Evolutionary conservation across 352 stramenopile species (phyloP), one percentile per base, ranked within the genome.

Genomic region (Globisporangium lucens): DNA sequence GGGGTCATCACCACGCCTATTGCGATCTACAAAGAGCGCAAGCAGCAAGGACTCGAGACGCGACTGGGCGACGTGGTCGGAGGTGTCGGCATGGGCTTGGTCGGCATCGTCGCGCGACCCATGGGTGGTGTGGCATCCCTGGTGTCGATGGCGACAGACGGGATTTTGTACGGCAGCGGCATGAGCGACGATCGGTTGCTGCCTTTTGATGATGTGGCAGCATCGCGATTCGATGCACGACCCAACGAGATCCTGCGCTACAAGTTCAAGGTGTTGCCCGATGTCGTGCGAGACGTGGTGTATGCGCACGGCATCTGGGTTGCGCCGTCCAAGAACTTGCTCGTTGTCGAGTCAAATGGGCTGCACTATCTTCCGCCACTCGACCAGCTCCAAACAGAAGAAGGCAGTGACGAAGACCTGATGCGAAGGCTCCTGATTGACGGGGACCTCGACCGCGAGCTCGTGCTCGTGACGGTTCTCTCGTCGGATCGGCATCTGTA

Each of bases 1-100:
- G 87, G 87, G 17, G 78, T 95, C 8, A 82, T 95, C 56, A 89
- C 80, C 13, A 95, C 85, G 7, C 87, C 87, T 4, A 79, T 95
- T 8, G 82, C 85, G 24, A 70, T 95, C 22, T 93, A 89, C 65
- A 84, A 85, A 53, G 82, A 94, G 58, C 82, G 84, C 22, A 73
- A 80, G 29, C 65, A 85, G 47, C 83, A 89, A 68, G 86, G 86
- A 27, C 68, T 89, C 3, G 74, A 83, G 20, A 78, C 78, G 22
- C 82, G 84, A 15, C 66, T 95, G 61, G 71, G 81, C 51, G 89
- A 86, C 38, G 78, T 93, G 24, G 76, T 92, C 4, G 76, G 83
- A 3, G 86, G 88, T 49, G 75, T 95, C 56, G 85, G 86, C 0
- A 93, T 90, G 77, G 88, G 88, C 0, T 60, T 95, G 1, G 86